These are phyloP conservation scores for Pseudoneurospora amorphoporcata DNA, from an alignment of 495 filamentous ascomycete species.

Conservation along the genomic window DNA sequence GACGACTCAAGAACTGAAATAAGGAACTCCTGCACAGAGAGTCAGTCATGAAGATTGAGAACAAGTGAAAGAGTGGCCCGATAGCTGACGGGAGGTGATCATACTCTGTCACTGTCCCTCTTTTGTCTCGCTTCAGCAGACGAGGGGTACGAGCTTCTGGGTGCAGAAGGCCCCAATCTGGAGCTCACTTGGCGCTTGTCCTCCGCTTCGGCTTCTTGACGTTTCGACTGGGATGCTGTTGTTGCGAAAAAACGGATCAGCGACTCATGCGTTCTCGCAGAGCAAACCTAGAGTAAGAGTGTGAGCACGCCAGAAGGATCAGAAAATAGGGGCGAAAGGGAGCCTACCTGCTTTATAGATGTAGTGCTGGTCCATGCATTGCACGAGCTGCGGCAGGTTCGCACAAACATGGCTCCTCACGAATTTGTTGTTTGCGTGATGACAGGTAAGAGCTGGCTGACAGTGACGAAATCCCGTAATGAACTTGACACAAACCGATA, in stretches of 20 bases:
- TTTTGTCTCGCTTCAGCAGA: constrained; percentile 33
- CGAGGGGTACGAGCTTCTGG: constrained; percentile 20
- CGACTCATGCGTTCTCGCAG: not conserved
- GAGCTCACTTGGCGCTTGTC: not conserved
- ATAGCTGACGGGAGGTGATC: not conserved
- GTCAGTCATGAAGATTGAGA: constrained; percentile 7
- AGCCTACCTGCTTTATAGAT: not conserved
- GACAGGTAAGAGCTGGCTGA: not conserved
- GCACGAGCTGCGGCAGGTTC: not conserved
- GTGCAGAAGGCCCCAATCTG: not conserved
- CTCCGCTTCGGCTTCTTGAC: not conserved
- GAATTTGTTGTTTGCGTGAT: not conserved
- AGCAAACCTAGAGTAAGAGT: not conserved
- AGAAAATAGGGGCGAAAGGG: not conserved
- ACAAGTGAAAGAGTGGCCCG: not conserved
- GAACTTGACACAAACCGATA: not conserved
- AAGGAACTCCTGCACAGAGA: constrained; percentile 58
- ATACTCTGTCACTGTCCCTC: constrained; percentile 33
- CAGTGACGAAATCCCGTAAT: not conserved
- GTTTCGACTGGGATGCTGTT: not conserved
- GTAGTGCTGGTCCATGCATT: not conserved
- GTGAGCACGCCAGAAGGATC: not conserved
- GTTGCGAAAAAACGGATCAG: not conserved
- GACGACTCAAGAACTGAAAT: constrained; percentile 73
- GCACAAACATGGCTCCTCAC: not conserved